A percentile compares a stretch with the other conserved stretches of the same genome.
Evolutionary conservation across 139 green algal genomes (phyloP).

Genomic region (Auxenochlorella pyrenoidosa): DNA sequence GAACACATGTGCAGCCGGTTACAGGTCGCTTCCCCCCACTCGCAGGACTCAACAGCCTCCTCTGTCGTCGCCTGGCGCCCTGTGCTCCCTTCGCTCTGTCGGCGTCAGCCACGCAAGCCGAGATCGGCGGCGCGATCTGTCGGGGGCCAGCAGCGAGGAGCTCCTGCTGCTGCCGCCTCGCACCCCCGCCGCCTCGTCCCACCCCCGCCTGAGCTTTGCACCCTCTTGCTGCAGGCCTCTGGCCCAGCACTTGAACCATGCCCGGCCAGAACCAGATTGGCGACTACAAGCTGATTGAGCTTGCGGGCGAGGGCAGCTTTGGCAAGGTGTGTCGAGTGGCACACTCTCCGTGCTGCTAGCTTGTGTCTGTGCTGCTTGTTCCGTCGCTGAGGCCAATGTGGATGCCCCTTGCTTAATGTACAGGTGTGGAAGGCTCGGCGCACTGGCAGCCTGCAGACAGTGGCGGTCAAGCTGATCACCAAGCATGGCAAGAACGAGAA

Average conservation of each 20-base stretch:
- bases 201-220: neutral
- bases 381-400: neutral
- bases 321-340: conserved; percentile 80
- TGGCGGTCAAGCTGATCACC: conserved; percentile 98
- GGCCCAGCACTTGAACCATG: neutral
- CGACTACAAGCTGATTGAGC: conserved; percentile 93
- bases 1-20: too few species aligned
- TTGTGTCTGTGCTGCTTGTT: neutral
- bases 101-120: too few species aligned
- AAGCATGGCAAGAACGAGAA: conserved; percentile 95
- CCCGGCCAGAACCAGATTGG: conserved; percentile 67
- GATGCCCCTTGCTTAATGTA: neutral
- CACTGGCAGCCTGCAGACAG: conserved; percentile 91
- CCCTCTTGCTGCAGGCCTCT: neutral
- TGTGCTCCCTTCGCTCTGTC: too few species aligned
- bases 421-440: conserved; percentile 96
- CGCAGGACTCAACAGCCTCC: too few species aligned
- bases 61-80: too few species aligned
- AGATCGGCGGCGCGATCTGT: too few species aligned
- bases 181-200: neutral
- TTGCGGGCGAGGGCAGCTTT: conserved; percentile 96
- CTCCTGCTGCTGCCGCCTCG: neutral
- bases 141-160: too few species aligned
- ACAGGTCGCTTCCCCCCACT: too few species aligned
- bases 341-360: neutral